Evolutionary conservation across 805 yeast species (phyloP), one percentile per base, ranked within the genome.

Genomic region (Candida berthetii): DNA sequence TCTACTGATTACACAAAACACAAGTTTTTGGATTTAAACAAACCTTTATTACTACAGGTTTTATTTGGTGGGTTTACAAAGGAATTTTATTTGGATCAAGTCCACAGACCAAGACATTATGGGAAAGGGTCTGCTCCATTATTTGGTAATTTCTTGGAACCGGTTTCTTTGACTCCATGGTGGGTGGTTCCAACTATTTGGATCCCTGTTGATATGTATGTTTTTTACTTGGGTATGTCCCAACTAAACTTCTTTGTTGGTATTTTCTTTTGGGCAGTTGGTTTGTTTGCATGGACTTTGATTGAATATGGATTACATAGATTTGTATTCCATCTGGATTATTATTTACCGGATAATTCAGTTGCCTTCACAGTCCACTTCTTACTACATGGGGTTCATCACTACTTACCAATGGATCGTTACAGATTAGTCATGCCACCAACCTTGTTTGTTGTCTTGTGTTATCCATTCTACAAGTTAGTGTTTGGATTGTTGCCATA

Each of bases 351-450:
- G 13, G 85, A 86, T 48, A 76, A 85, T 62, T 82, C 78, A 38
- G 37, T 76, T 17, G 85, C 86, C 7, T 81, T 85, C 55, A 78
- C 96, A 1, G 44, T 89, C 35, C 99, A 93, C 64, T 93, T 93
- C 71, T 62, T 89, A 44, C 70, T 91, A 50, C 99, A 93, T 55
- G 99, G 99, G 43, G 84, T 90, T 39, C 99, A 93, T 62, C 99
- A 93, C 64, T 93, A 86, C 62, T 73, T 93, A 52, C 99, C 99
- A 48, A 93, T 95, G 99, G 99, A 93, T 68, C 78, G 77, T 45
- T 71, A 78, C 61, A 80, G 99, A 60, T 76, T 93, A 55, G 99
- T 93, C 31, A 84, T 93, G 85, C 99, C 99, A 3, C 99, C 99
- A 38, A 72, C 97, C 0, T 68, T 93, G 57, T 82, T 91, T 48